These are phyloP conservation scores for Brachypodium distachyon DNA, from an alignment of 202 grass and related monocot genomes.

Conservation along the genomic window DNA sequence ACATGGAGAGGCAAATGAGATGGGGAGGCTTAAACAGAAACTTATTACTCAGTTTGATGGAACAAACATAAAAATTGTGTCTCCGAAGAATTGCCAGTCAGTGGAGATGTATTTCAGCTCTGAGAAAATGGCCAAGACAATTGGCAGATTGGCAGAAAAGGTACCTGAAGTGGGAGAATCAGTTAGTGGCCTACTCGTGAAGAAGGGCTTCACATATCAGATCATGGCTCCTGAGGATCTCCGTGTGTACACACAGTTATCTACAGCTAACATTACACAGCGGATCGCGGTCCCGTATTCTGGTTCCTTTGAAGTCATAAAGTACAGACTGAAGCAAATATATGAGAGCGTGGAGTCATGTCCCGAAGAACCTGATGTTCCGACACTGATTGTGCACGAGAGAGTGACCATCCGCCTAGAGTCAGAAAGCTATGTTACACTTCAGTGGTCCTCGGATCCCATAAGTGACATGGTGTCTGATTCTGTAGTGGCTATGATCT, in stretches of 20 bases:
- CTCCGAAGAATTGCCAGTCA: constrained; percentile 91
- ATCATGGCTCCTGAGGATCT: constrained; percentile 96
- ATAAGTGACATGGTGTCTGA: constrained; percentile 98
- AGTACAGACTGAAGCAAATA: constrained; percentile 83
- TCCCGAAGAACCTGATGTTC: constrained; percentile 58
- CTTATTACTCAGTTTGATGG: constrained; percentile 75
- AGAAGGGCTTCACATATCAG: constrained; percentile 96
- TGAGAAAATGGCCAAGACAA: constrained; percentile 92
- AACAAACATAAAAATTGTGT: constrained; percentile 69
- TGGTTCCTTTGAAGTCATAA: constrained; percentile 82
- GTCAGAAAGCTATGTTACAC: constrained; percentile 66
- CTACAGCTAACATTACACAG: constrained; percentile 78
- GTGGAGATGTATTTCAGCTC: constrained; percentile 89
- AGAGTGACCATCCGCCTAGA: constrained; percentile 66
- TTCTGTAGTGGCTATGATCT: constrained; percentile 76
- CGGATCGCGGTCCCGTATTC: constrained; percentile 66
- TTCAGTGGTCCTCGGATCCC: constrained; percentile 80
- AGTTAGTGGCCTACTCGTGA: constrained; percentile 74
- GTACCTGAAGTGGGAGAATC: constrained; percentile 50
- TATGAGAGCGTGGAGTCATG: constrained; percentile 68
- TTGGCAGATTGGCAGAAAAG: constrained; percentile 73
- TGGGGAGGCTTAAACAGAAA: constrained; percentile 84
- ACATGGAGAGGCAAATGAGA: constrained; percentile 93
- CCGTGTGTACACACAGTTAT: constrained; percentile 79
- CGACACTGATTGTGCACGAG: constrained; percentile 58